phyloP scores from a whole-genome alignment of 345 rosid species.

The Hirschfeldia incana region DNA sequence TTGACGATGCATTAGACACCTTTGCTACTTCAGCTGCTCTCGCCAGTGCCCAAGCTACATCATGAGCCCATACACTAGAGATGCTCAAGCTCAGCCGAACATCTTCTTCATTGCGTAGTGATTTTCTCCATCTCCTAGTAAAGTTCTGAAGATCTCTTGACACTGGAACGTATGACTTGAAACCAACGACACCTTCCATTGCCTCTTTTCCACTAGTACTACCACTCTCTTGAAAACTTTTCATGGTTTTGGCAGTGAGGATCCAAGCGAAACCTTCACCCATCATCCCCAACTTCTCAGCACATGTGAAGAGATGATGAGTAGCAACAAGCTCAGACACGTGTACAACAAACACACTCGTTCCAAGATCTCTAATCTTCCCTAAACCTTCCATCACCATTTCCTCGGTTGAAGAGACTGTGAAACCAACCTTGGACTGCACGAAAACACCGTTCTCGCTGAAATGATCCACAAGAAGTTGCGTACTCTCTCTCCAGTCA shows the following conservation, averaged over 20 bases:
- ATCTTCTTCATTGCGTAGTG: not conserved
- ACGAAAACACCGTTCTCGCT: not conserved
- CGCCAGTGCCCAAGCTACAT: conserved; percentile 36
- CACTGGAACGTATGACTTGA: conserved; percentile 38
- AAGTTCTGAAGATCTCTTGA: conserved; percentile 41
- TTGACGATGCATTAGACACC: conserved; percentile 4
- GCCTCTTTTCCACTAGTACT: conserved; percentile 5
- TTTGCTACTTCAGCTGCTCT: conserved; percentile 21
- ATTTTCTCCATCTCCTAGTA: conserved; percentile 33
- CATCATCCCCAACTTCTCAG: conserved; percentile 36
- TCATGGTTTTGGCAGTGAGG: conserved; percentile 25
- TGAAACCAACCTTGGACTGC: conserved; percentile 17
- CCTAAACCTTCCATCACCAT: conserved; percentile 8
- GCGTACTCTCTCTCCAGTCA: not conserved
- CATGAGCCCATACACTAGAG: conserved; percentile 44
- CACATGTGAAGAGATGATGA: conserved; percentile 26
- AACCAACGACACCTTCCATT: conserved; percentile 49
- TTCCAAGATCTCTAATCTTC: conserved; percentile 11
- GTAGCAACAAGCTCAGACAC: conserved; percentile 27
- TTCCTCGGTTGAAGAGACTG: conserved; percentile 13
- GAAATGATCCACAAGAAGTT: not conserved
- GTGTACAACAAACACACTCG: conserved; percentile 31
- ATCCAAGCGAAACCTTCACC: conserved; percentile 48
- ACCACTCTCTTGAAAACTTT: not conserved
- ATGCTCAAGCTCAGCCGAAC: conserved; percentile 10